A percentile compares a stretch with the other conserved stretches of the same genome.
Evolutionary conservation across 2,329 filamentous ascomycete species (phyloP).

Genomic region (Alternaria sp.): DNA sequence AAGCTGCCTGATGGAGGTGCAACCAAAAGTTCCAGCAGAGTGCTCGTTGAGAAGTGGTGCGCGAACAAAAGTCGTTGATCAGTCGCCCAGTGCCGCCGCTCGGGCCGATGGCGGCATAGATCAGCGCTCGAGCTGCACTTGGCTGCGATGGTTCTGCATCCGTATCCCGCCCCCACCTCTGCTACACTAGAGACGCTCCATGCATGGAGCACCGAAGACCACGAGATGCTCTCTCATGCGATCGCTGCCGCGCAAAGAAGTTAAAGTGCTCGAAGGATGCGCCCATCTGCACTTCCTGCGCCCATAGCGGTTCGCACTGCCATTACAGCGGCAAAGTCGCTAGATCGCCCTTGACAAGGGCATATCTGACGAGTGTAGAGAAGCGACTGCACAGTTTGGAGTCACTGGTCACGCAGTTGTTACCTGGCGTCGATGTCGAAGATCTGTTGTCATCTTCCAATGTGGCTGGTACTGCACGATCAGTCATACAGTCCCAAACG

Average conservation of each 20-base stretch:
- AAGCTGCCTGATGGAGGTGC: background rate
- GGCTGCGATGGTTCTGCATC: constrained; percentile 11
- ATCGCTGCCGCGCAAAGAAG: constrained; percentile 37
- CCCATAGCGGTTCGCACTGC: constrained; percentile 26
- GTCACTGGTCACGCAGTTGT: constrained; percentile 26
- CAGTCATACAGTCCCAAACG: constrained; percentile 10
- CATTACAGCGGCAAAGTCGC: constrained; percentile 37
- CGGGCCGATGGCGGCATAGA: constrained; percentile 15
- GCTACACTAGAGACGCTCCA: constrained; percentile 18
- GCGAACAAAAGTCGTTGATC: background rate
- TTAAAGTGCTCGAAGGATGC: constrained; percentile 39
- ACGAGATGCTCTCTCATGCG: constrained; percentile 29
- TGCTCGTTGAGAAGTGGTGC: background rate
- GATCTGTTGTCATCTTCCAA: constrained; percentile 28
- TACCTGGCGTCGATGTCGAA: constrained; percentile 34
- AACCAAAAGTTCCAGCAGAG: background rate
- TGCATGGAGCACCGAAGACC: constrained; percentile 37
- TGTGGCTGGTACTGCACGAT: constrained; percentile 13
- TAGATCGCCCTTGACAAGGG: constrained; percentile 37
- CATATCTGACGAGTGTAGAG: constrained; percentile 34
- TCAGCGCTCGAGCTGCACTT: constrained; percentile 7
- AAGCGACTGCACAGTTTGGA: constrained; percentile 31
- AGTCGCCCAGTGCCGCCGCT: background rate
- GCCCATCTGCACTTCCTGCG: constrained; percentile 32
- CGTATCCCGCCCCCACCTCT: constrained; percentile 15